These are phyloP conservation scores for Podospora pseudopauciseta DNA, from an alignment of 495 filamentous ascomycete species.

Conservation along the genomic window DNA sequence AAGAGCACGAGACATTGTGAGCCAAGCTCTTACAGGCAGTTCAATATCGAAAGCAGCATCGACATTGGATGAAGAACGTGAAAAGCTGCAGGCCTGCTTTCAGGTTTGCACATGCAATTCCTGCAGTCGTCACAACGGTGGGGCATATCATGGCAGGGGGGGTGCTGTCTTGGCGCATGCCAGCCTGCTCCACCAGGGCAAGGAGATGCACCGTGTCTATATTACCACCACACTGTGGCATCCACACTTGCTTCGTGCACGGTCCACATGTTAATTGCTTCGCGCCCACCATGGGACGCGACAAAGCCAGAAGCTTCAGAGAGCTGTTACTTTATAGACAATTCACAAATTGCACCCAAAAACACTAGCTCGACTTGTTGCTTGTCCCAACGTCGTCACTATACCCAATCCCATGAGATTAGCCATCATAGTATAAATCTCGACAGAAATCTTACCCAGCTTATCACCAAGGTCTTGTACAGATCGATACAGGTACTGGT, in stretches of 20 bases:
- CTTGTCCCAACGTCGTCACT: background rate
- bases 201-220: too few relatives aligned
- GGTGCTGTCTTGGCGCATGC: conserved; percentile 5
- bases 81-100: background rate
- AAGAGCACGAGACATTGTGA: background rate
- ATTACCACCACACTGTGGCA: too few relatives aligned
- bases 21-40: background rate
- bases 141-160: background rate
- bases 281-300: background rate
- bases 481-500: background rate
- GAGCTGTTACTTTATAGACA: background rate
- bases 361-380: background rate
- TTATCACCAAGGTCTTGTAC: background rate
- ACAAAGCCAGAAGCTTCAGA: background rate
- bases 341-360: background rate
- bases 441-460: background rate
- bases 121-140: conserved; percentile 21
- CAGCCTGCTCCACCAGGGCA: background rate
- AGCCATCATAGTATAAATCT: background rate
- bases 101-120: conserved; percentile 22
- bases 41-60: background rate
- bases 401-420: background rate
- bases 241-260: background rate
- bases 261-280: background rate
- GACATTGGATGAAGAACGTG: background rate